A percentile compares a stretch with the other conserved stretches of the same genome.
phyloP scores from a whole-genome alignment of 2,329 filamentous ascomycete genomes.

The Fusarium tricinctum region DNA sequence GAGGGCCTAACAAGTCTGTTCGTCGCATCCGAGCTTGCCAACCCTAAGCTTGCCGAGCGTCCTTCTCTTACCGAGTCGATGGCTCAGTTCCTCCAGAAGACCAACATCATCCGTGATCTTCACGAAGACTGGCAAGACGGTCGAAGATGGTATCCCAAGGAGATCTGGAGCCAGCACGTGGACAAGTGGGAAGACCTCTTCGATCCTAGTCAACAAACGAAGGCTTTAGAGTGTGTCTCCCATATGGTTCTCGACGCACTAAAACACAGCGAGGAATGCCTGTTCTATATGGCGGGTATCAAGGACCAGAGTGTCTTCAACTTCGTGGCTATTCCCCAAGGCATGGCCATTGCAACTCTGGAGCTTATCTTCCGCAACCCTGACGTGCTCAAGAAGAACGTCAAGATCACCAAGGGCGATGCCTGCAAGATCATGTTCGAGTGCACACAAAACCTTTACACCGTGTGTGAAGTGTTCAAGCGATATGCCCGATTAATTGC shows the following conservation, averaged over 20 bases:
- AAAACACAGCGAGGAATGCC: slow-evolving; percentile 87
- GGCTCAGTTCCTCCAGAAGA: slow-evolving; percentile 98
- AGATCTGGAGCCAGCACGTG: slow-evolving; percentile 97
- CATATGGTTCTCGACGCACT: slow-evolving; percentile 96
- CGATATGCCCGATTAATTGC: slow-evolving; percentile 85
- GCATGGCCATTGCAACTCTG: slow-evolving; percentile 96
- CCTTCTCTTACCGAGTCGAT: slow-evolving; percentile 91
- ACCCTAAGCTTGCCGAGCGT: slow-evolving; percentile 83
- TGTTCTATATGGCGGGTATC: slow-evolving; percentile 97
- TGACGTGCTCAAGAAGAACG: slow-evolving; percentile 83
- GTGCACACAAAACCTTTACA: slow-evolving; percentile 88
- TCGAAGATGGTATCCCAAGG: slow-evolving; percentile 92
- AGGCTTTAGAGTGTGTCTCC: slow-evolving; percentile 86
- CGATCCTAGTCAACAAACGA: slow-evolving; percentile 80
- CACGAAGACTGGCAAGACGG: slow-evolving; percentile 90
- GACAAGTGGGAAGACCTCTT: slow-evolving; percentile 91
- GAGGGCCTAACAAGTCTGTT: slow-evolving; percentile 93
- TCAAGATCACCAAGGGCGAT: slow-evolving; percentile 97
- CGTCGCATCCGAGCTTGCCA: slow-evolving; percentile 87
- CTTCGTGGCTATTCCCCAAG: slow-evolving; percentile 96
- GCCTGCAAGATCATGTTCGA: slow-evolving; percentile 93
- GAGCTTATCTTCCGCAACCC: slow-evolving; percentile 95
- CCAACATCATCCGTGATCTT: slow-evolving; percentile 97
- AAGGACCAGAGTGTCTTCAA: slow-evolving; percentile 99
- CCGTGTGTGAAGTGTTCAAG: slow-evolving; percentile 86